Base-by-base conservation (phyloP, 2,329 filamentous ascomycete genomes). In the Seiridium cupressi region DNA sequence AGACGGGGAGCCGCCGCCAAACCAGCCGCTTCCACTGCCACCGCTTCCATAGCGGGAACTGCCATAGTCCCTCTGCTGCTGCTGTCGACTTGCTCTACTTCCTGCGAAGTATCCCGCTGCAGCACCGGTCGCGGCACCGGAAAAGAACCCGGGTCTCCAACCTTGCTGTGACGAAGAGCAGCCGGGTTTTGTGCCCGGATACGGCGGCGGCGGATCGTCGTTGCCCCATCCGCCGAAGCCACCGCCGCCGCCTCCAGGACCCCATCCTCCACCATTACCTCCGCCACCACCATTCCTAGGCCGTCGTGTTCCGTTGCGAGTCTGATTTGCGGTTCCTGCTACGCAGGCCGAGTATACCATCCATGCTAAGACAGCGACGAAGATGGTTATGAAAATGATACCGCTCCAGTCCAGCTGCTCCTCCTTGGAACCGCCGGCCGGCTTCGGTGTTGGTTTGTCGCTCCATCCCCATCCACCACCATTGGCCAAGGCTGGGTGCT, bases 111-210 rank as follows among this genome's bases (percentile, higher is more conserved):
- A 92, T 1, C 81, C 87, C 3, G 88, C 89, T 1, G 89, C 89
- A 4, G 87, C 88, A 49, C 90, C 91, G 13, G 84, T 83, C 0
- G 84, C 81, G n/a, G 85, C 75, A 26, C 89, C 90, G 18, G 79
- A 84, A 89, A 89, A 93, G 74, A 93, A 92, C 1, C 90, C 90
- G 4, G 90, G 89, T 55, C 82, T 81, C 89, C 89, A 92, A 1
- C 80, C 79, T 61, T 75, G 59, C 51, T 62, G 64, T n/a, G 63
- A 58, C 18, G 65, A 61, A 36, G 70, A 70, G 9, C 69, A 69
- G 49, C 63, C 66, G 5, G 73, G 72, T 58, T 82, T 81, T 1
- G 73, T 72, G 7, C 75, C 76, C 1, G 75, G 76, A 77, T 84
- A 81, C 5, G 84, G 84, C 44, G 84, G 84, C 36, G 84, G 84